These are phyloP conservation scores for Colletotrichum endophyticum DNA, from an alignment of 2,329 filamentous ascomycete species.

Conservation along the genomic window DNA sequence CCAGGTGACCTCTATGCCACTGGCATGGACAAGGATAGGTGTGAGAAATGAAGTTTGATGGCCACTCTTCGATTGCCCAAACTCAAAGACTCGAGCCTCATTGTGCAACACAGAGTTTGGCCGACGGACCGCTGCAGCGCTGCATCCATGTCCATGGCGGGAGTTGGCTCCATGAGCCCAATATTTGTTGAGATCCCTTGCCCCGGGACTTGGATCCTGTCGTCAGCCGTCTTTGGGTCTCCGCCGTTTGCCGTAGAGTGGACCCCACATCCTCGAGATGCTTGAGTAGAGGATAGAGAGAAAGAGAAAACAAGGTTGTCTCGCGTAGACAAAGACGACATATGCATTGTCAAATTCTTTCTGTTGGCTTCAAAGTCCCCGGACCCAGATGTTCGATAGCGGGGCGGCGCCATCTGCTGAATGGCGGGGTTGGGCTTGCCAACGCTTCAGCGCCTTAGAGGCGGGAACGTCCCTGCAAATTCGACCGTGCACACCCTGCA, in stretches of 20 bases:
- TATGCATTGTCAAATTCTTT: neutral
- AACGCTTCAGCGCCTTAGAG: conserved; percentile 4
- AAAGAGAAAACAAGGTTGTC: neutral
- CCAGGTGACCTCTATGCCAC: no score
- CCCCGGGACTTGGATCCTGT: neutral
- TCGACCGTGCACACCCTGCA: neutral
- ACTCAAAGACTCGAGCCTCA: neutral
- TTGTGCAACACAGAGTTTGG: neutral
- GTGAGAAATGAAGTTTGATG: no score
- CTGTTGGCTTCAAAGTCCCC: neutral
- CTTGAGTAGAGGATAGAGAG: neutral
- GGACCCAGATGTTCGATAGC: neutral
- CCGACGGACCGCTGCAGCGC: neutral
- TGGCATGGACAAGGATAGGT: no score
- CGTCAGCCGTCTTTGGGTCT: neutral
- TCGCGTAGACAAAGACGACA: neutral
- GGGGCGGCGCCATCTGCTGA: neutral
- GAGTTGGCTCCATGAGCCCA: neutral
- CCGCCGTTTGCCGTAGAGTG: neutral
- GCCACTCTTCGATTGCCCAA: neutral
- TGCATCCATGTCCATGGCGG: neutral
- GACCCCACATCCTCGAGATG: neutral
- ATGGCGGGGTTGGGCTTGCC: conserved; percentile 13
- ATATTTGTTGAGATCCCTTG: neutral
- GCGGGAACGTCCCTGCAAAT: neutral